Percentiles rank a stretch among this genome's conserved stretches.
These are phyloP conservation scores for Globisporangium canariense DNA, from an alignment of 352 stramenopile genomes.

Conservation along the genomic window DNA sequence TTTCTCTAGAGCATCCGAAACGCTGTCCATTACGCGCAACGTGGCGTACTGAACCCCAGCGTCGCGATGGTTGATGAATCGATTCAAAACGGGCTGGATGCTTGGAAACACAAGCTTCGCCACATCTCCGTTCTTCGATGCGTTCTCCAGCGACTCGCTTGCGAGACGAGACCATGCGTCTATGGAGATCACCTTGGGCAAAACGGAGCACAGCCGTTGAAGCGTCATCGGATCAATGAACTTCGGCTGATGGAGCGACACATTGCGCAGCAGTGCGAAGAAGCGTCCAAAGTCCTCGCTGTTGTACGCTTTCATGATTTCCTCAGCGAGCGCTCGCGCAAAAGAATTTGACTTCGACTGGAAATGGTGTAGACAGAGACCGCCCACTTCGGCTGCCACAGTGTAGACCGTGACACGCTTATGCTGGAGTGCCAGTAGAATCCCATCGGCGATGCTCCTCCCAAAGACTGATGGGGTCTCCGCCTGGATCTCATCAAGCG, in stretches of 20 bases:
- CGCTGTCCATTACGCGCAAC: conserved; percentile 34
- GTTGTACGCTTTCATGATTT: conserved; percentile 50
- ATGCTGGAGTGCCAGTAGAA: conserved; percentile 48
- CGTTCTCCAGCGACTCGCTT: conserved; percentile 40
- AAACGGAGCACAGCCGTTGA: conserved; percentile 58
- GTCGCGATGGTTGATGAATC: conserved; percentile 56
- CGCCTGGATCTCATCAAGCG: conserved; percentile 25
- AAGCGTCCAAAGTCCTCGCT: conserved; percentile 70
- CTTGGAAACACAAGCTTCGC: conserved; percentile 44
- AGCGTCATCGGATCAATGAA: conserved; percentile 73
- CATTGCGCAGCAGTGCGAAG: conserved; percentile 54
- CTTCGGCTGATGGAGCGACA: conserved; percentile 48
- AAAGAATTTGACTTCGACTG: conserved; percentile 19
- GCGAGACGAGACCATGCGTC: conserved; percentile 58
- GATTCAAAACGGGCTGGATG: conserved; percentile 37
- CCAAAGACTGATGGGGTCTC: conserved; percentile 16
- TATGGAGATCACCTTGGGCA: conserved; percentile 53
- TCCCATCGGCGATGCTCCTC: conserved; percentile 41
- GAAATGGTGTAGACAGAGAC: conserved; percentile 30
- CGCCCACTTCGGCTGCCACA: conserved; percentile 63
- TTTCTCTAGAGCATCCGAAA: conserved; percentile 33
- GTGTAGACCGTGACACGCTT: conserved; percentile 47
- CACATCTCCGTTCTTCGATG: conserved; percentile 36
- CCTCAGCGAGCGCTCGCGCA: conserved; percentile 32
- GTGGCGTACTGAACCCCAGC: conserved; percentile 39